A percentile compares a stretch with the other conserved stretches of the same genome.
Evolutionary conservation across 2,329 filamentous ascomycete species (phyloP).

Genomic region (Aureobasidium vineae): DNA sequence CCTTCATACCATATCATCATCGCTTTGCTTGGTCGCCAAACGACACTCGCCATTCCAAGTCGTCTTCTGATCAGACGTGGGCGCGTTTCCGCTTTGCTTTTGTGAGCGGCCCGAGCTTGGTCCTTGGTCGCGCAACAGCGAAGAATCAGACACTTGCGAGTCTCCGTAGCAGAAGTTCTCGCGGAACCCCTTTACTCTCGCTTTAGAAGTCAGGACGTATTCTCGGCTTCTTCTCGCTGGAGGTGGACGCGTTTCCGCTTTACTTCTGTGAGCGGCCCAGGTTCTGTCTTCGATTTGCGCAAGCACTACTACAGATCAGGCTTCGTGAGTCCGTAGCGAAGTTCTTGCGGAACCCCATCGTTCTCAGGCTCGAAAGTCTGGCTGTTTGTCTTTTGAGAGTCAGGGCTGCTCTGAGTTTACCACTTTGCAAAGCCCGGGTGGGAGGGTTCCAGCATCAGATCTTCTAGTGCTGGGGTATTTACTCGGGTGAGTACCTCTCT

Average conservation of each 20-base stretch:
- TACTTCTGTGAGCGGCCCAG: slow-evolving; percentile 13
- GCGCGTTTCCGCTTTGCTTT: background rate
- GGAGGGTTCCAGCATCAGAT: slow-evolving; percentile 11
- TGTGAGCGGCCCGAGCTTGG: background rate
- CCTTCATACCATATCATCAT: background rate
- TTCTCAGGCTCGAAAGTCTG: background rate
- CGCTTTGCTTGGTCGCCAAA: background rate
- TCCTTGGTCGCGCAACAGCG: background rate
- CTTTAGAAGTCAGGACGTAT: background rate
- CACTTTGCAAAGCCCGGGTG: slow-evolving; percentile 12
- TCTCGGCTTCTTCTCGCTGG: slow-evolving; percentile 4
- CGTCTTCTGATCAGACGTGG: background rate
- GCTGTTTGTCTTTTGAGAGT: background rate
- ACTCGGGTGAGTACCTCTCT: background rate
- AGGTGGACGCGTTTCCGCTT: slow-evolving; percentile 10
- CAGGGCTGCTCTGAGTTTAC: slow-evolving; percentile 13
- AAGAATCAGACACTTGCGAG: background rate
- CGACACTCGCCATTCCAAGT: background rate
- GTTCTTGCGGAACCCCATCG: slow-evolving; percentile 1
- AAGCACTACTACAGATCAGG: background rate
- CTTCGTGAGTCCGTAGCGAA: background rate
- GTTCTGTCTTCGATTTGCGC: background rate
- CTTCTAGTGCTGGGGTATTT: slow-evolving; percentile 1
- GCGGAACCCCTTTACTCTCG: background rate
- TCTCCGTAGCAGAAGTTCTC: slow-evolving; percentile 7